These are phyloP conservation scores for Lepraria neglecta DNA, from an alignment of 495 filamentous ascomycete genomes.

Conservation along the genomic window DNA sequence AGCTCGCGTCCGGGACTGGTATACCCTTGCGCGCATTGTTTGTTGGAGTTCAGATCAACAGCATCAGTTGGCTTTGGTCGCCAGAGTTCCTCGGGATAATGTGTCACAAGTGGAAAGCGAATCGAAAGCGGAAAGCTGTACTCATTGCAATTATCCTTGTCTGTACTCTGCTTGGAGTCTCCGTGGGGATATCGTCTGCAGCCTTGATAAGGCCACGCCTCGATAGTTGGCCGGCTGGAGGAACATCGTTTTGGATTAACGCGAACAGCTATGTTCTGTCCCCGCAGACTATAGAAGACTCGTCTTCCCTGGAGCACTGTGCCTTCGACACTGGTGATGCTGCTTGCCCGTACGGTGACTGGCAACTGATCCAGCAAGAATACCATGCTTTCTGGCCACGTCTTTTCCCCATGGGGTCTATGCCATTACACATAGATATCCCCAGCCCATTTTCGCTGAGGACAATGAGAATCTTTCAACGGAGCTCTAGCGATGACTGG, in stretches of 20 bases:
- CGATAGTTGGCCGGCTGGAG: slow-evolving; percentile 25
- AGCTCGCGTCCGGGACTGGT: slow-evolving; percentile 13
- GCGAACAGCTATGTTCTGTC: slow-evolving; percentile 16
- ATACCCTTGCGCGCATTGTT: slow-evolving; percentile 25
- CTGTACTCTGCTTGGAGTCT: slow-evolving; percentile 12
- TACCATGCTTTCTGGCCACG: slow-evolving; percentile 8
- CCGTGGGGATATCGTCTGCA: slow-evolving; percentile 27
- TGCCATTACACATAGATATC: slow-evolving; percentile 7
- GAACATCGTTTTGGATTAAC: slow-evolving; percentile 26
- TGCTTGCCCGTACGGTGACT: slow-evolving; percentile 8
- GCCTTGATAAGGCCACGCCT: slow-evolving; percentile 25
- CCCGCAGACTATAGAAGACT: slow-evolving; percentile 2
- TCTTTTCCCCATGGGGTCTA: slow-evolving; percentile 8
- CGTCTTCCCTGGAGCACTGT: slow-evolving; percentile 11
- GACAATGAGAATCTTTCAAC: slow-evolving; percentile 8
- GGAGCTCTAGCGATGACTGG: not conserved
- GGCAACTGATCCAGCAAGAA: slow-evolving; percentile 14
- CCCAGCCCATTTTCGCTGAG: slow-evolving; percentile 4
- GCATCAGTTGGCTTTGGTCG: slow-evolving; percentile 28
- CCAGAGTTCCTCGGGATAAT: slow-evolving; percentile 23
- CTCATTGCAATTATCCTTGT: slow-evolving; percentile 7
- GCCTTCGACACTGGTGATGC: slow-evolving; percentile 3
- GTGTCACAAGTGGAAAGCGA: slow-evolving; percentile 8
- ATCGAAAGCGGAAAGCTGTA: not conserved
- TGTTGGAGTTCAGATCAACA: slow-evolving; percentile 23